Percentiles rank a stretch among this genome's conserved stretches.
Conservation (phyloP, 352 stramenopile species). For the Lagenidium giganteum region DNA sequence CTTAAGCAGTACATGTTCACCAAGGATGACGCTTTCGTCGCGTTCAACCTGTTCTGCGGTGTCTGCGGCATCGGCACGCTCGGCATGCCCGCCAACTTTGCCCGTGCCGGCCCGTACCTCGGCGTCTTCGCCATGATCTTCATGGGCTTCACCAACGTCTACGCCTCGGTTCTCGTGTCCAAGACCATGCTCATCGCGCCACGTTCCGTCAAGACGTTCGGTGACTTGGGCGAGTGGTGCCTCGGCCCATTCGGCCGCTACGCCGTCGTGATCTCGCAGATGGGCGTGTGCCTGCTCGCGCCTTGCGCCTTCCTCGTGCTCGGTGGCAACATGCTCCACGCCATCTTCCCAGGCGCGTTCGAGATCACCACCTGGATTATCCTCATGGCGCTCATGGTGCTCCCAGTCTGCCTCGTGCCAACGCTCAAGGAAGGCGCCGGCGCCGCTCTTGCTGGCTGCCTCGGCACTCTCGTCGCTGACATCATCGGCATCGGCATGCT, state of each 20-base stretch:
- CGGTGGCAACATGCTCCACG: constrained; percentile 23
- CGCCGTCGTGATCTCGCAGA: constrained; percentile 32
- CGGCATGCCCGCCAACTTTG: constrained; percentile 24
- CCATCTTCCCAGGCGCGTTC: constrained; percentile 14
- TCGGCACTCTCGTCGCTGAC: constrained; percentile 24
- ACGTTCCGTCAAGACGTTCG: constrained; percentile 18
- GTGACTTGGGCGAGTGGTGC: constrained; percentile 26
- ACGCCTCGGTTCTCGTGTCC: constrained; percentile 19
- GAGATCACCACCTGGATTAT: constrained; percentile 19
- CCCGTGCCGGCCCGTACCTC: constrained; percentile 13
- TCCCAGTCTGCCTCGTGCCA: constrained; percentile 20
- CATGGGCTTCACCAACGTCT: constrained; percentile 22
- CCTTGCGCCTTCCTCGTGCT: constrained; percentile 59
- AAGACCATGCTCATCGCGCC: constrained; percentile 21
- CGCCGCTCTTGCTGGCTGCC: constrained; percentile 18
- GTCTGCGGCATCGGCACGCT: constrained; percentile 27
- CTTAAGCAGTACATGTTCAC: constrained; percentile 20
- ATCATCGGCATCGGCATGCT: constrained; percentile 16
- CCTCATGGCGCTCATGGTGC: constrained; percentile 17
- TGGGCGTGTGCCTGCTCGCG: constrained; percentile 48
- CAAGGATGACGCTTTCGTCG: constrained; percentile 22
- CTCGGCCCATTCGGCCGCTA: constrained; percentile 20
- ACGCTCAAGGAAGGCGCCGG: constrained; percentile 23
- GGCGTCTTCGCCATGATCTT: constrained; percentile 20
- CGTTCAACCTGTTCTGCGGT: constrained; percentile 8